A percentile compares a stretch with the other conserved stretches of the same genome.
phyloP scores from a whole-genome alignment of 2,329 filamentous ascomycete genomes.

The Colletotrichum sp. region DNA sequence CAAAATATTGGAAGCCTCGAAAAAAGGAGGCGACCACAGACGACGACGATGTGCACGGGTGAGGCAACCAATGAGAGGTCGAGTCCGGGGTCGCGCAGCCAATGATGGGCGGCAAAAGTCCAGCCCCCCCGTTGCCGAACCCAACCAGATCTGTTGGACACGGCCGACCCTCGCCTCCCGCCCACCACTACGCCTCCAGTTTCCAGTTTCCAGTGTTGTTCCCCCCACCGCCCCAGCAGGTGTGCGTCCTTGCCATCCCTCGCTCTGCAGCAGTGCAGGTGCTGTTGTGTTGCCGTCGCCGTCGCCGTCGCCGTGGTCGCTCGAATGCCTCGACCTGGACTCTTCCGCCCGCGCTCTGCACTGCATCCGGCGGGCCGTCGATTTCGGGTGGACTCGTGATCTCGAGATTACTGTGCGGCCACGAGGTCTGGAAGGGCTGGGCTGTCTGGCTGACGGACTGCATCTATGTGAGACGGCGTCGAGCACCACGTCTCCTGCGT shows the following conservation, averaged over 20 bases:
- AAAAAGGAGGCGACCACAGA: slow-evolving; percentile 20
- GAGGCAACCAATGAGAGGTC: slow-evolving; percentile 16
- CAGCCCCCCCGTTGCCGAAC: slow-evolving; percentile 16
- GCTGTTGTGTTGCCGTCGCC: background rate
- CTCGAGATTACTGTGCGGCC: background rate
- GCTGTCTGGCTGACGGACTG: background rate
- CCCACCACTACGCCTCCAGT: background rate
- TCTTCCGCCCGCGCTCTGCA: background rate
- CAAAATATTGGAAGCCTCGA: slow-evolving; percentile 13
- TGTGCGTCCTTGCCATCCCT: background rate
- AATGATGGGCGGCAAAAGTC: slow-evolving; percentile 4
- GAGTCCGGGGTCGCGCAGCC: background rate
- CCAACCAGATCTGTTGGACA: slow-evolving; percentile 10
- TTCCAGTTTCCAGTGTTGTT: background rate
- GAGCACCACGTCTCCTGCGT: background rate
- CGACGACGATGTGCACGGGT: slow-evolving; percentile 11
- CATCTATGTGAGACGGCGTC: background rate
- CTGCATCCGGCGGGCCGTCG: background rate
- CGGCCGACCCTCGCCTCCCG: background rate
- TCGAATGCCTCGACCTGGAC: slow-evolving; percentile 1
- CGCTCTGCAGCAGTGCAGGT: background rate
- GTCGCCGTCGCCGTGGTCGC: background rate
- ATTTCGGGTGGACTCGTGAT: slow-evolving; percentile 8
- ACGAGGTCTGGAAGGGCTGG: background rate
- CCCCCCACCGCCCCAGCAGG: background rate